Percentiles rank a stretch among this genome's conserved stretches.
These are phyloP conservation scores for Dissoconium aciculare DNA, from an alignment of 2,329 filamentous ascomycete genomes.

Conservation along the genomic window DNA sequence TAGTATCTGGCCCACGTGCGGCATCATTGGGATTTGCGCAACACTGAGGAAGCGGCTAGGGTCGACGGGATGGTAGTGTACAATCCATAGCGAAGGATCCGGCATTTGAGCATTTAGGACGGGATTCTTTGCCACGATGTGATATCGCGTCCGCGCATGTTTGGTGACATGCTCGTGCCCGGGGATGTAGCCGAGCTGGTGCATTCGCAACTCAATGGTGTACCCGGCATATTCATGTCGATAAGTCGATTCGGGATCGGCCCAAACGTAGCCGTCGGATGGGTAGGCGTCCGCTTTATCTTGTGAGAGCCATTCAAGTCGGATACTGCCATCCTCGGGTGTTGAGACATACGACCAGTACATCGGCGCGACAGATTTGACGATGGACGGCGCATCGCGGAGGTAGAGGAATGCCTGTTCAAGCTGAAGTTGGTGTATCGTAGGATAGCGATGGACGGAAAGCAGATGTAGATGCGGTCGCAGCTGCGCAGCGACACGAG, in stretches of 20 bases:
- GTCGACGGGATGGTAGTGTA: slow-evolving; percentile 74
- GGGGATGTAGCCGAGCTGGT: slow-evolving; percentile 65
- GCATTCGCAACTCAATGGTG: slow-evolving; percentile 74
- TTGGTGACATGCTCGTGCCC: slow-evolving; percentile 56
- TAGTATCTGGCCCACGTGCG: slow-evolving; percentile 46
- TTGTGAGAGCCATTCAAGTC: slow-evolving; percentile 78
- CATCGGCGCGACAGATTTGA: slow-evolving; percentile 72
- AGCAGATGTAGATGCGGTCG: slow-evolving; percentile 66
- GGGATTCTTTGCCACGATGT: slow-evolving; percentile 60
- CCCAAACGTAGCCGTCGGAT: slow-evolving; percentile 88
- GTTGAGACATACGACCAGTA: slow-evolving; percentile 84
- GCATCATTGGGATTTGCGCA: slow-evolving; percentile 46
- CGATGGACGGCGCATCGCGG: slow-evolving; percentile 67
- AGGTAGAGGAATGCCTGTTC: slow-evolving; percentile 73
- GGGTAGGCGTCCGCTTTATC: slow-evolving; percentile 59
- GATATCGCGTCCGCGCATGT: slow-evolving; percentile 74
- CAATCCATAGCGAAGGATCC: slow-evolving; percentile 75
- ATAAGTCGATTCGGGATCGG: slow-evolving; percentile 61
- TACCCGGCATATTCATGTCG: slow-evolving; percentile 58
- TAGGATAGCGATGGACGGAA: slow-evolving; percentile 67
- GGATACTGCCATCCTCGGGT: slow-evolving; percentile 61
- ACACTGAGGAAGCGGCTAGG: slow-evolving; percentile 58
- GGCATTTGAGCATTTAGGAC: slow-evolving; percentile 54
- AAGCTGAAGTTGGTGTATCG: slow-evolving; percentile 53
- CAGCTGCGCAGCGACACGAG: slow-evolving; percentile 13